phyloP scores from a whole-genome alignment of 2,329 filamentous ascomycete genomes.

The Trichocomaceae sp. region DNA sequence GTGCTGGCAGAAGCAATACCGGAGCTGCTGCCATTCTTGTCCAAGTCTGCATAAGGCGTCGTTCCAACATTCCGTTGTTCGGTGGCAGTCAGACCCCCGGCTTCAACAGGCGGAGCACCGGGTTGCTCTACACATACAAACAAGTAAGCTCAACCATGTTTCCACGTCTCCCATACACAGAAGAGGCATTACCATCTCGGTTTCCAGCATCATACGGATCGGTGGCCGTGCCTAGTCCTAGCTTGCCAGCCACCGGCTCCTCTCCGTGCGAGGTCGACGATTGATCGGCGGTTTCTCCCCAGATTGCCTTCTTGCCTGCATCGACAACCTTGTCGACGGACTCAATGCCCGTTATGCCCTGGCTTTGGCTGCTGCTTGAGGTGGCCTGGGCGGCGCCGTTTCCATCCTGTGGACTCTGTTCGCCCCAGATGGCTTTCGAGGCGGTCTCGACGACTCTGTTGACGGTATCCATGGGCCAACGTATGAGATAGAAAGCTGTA shows the following conservation, averaged over 20 bases:
- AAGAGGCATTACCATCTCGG: conserved; percentile 45
- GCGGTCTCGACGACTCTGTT: conserved; percentile 46
- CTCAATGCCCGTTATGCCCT: conserved; percentile 1
- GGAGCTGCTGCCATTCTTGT: not conserved
- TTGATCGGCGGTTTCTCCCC: conserved; percentile 37
- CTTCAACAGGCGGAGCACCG: not conserved
- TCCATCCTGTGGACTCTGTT: not conserved
- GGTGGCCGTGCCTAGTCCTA: conserved; percentile 58
- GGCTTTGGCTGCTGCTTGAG: not conserved
- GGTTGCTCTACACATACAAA: conserved; percentile 4
- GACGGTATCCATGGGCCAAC: conserved; percentile 56
- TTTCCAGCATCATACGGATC: conserved; percentile 79
- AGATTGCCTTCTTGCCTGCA: conserved; percentile 46
- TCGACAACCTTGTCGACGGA: conserved; percentile 39
- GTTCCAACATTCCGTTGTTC: conserved; percentile 9
- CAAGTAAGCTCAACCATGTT: not conserved
- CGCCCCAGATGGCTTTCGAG: conserved; percentile 27
- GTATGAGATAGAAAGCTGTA: not conserved
- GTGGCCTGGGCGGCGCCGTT: not conserved
- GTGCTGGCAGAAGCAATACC: not conserved
- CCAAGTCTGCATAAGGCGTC: not conserved
- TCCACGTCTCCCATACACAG: not conserved
- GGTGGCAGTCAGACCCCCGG: not conserved
- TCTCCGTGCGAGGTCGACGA: conserved; percentile 32
- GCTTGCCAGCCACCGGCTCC: conserved; percentile 67